phyloP scores from a whole-genome alignment of 768 basidiomycete genomes.

The Fistulinella prunicolor region DNA sequence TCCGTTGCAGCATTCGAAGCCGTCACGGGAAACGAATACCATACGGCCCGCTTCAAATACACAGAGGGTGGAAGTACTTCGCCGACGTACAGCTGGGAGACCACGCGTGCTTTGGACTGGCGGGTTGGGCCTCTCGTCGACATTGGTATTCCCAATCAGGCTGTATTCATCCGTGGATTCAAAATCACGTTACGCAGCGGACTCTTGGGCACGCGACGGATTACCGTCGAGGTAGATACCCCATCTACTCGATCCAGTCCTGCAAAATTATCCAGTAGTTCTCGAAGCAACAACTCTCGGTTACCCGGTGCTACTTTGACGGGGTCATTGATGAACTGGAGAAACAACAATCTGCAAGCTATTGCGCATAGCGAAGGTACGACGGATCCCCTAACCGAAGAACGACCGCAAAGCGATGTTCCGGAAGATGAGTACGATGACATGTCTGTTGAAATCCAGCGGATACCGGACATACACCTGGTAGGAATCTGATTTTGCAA shows the following conservation, averaged over 20 bases:
- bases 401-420: no score
- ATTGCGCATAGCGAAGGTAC: no score
- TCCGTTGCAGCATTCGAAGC: conserved; percentile 25
- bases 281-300: background rate
- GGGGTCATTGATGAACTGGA: background rate
- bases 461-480: background rate
- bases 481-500: background rate
- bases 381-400: no score
- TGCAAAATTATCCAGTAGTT: background rate
- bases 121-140: background rate
- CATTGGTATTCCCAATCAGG: conserved; percentile 11
- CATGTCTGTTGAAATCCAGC: background rate
- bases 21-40: no score
- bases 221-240: background rate
- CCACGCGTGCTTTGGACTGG: no score
- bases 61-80: no score
- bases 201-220: background rate
- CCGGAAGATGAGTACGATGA: no score
- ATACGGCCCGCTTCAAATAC: no score
- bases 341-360: no score
- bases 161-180: conserved; percentile 23
- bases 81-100: no score
- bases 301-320: background rate
- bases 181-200: conserved; percentile 7
- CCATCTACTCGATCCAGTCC: background rate